Percentiles rank a stretch among this genome's conserved stretches.
Evolutionary conservation across 345 rosid species (phyloP).

Genomic region (Lepidium sativum): DNA sequence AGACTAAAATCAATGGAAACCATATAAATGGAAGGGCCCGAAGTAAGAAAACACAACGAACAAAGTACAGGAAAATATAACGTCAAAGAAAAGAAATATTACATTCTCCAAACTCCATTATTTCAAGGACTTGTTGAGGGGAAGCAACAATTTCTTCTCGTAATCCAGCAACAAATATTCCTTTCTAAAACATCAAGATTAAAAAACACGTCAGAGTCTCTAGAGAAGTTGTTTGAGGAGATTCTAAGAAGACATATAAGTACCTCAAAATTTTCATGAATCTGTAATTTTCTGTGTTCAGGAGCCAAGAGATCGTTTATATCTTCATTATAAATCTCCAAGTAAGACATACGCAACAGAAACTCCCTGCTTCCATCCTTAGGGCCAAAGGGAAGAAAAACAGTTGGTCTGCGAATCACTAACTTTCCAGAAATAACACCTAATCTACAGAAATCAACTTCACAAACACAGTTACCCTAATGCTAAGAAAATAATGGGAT

Average conservation of each 20-base stretch:
- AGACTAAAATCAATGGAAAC: not conserved
- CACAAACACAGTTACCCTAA: not conserved
- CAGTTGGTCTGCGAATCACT: not conserved
- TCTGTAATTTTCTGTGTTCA: conserved; percentile 87
- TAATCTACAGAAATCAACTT: not conserved
- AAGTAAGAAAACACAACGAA: not conserved
- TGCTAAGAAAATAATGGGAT: not conserved
- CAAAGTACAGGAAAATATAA: not conserved
- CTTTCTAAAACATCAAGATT: conserved; percentile 42
- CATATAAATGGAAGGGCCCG: not conserved
- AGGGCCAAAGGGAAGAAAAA: not conserved
- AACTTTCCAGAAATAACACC: not conserved
- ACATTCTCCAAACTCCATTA: conserved; percentile 94
- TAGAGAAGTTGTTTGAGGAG: not conserved
- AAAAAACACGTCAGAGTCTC: conserved; percentile 7
- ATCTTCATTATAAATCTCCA: conserved; percentile 96
- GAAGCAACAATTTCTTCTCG: conserved; percentile 92
- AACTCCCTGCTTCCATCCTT: conserved; percentile 79
- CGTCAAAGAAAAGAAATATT: not conserved
- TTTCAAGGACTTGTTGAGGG: conserved; percentile 81
- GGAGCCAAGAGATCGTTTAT: conserved; percentile 87
- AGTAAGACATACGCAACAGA: conserved; percentile 84
- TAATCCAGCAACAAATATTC: conserved; percentile 91
- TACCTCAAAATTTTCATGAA: conserved; percentile 89
- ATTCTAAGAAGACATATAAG: not conserved